A percentile compares a stretch with the other conserved stretches of the same genome.
Conservation (phyloP, 352 stramenopile species). For the Phytophthora europaea region DNA sequence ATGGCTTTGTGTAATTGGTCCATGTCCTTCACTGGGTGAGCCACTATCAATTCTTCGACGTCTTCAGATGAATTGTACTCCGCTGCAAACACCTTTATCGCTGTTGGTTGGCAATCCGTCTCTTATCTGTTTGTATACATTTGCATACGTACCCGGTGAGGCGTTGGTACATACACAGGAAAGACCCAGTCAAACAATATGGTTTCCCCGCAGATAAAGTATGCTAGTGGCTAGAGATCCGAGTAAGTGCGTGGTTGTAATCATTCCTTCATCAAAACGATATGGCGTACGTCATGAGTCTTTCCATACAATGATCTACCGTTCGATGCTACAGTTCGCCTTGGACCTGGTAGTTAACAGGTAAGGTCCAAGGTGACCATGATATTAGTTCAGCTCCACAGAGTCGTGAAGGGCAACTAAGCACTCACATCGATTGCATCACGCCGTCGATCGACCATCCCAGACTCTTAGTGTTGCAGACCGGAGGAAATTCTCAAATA, state of each 20-base stretch:
- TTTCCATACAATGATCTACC: background rate
- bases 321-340: too few relatives aligned
- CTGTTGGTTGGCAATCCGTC: background rate
- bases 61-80: background rate
- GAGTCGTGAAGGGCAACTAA: too few relatives aligned
- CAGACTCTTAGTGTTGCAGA: too few relatives aligned
- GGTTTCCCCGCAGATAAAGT: background rate
- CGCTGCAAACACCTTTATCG: background rate
- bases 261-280: too few relatives aligned
- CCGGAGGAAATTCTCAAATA: too few relatives aligned
- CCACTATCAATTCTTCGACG: background rate
- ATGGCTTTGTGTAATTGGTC: too few relatives aligned
- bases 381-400: too few relatives aligned
- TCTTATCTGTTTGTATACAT: too few relatives aligned
- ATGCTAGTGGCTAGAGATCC: background rate
- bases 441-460: too few relatives aligned
- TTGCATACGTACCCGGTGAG: background rate
- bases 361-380: too few relatives aligned
- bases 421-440: too few relatives aligned
- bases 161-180: background rate
- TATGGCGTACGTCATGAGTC: background rate
- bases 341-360: too few relatives aligned
- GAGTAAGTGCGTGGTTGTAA: background rate
- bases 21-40: background rate
- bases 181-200: background rate